Evolutionary conservation across 1,284 basidiomycete genomes (phyloP).

Genomic region (Austroboletus rostrupii): DNA sequence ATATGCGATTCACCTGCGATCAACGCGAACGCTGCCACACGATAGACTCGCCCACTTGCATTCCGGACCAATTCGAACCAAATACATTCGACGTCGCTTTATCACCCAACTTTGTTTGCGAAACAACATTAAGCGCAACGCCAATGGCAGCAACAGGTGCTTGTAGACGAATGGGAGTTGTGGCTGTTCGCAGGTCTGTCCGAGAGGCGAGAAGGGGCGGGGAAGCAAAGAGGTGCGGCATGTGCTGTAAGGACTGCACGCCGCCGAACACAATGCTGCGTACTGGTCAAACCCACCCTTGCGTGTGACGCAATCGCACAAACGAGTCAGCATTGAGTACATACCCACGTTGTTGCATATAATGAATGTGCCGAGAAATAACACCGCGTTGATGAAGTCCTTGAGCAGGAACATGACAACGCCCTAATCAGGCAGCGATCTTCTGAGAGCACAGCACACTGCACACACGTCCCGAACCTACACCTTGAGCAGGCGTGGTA

Average conservation of each 20-base stretch:
- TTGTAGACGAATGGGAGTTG: too few relatives aligned
- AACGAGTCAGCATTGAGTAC: conserved; percentile 6
- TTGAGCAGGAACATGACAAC: conserved; percentile 97
- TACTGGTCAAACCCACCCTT: too few relatives aligned
- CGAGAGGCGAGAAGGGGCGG: too few relatives aligned
- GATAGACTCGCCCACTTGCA: conserved; percentile 42
- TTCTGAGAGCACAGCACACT: conserved; percentile 97
- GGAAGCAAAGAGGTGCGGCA: too few relatives aligned
- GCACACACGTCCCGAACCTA: conserved; percentile 89
- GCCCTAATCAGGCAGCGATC: conserved; percentile 94
- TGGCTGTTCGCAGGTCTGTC: too few relatives aligned
- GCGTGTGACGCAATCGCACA: too few relatives aligned
- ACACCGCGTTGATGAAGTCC: conserved; percentile 97
- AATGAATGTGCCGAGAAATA: conserved; percentile 33
- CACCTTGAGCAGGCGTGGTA: conserved; percentile 68
- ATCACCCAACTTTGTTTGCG: conserved; percentile 86
- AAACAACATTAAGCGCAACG: conserved; percentile 92
- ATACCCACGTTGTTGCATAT: conserved; percentile 6
- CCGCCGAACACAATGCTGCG: too few relatives aligned
- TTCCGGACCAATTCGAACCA: conserved; percentile 91
- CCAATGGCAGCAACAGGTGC: conserved; percentile 91
- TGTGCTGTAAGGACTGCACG: too few relatives aligned
- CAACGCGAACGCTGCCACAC: not conserved
- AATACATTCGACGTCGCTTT: conserved; percentile 92
- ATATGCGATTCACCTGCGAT: conserved; percentile 85